Base-by-base conservation (phyloP, 352 stramenopile genomes). In the Phytophthora quininea region DNA sequence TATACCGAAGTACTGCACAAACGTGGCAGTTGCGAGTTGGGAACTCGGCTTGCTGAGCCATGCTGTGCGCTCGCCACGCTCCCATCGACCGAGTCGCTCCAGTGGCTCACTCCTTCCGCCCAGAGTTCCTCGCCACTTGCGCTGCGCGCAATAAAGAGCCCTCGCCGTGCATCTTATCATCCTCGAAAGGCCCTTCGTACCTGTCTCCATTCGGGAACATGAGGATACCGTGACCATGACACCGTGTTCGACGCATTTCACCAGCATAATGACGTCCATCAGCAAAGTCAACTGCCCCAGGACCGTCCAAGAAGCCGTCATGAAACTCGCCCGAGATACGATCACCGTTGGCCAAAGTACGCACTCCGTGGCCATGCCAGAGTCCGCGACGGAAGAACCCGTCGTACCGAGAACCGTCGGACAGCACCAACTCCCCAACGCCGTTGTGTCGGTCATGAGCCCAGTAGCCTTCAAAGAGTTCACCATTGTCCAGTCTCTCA, bases 101-200 rank as follows among this genome's bases (percentile, higher is more conserved):
- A 95, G 58, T 12, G 79, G 83, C 55, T 92, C 85, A 6, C 73
- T 77, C 4, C 56, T 71, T 1, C 58, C 62, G 24, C 62, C 46
- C 47, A 64, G 57, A 0, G 46, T 63, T n/a, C 50, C 29, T 76
- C 62, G 1, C 38, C 55, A 27, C 42, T 55, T 4, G 49, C 38
- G 7, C 50, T 35, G 7, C 81, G 77, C 3, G 78, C 83, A 33
- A 84, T 80, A 57, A 79, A 85, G 14, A 77, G 81, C 8, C 93
- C 38, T 96, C 84, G 2, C 95, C 95, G 51, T 98, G 84, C 63
- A 87, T 90, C 47, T 88, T 74, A 31, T 96, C 91, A 32, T 95
- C 53, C 57, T 87, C 74, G 62, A 96, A 98, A 37, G 92, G 74
- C 5, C 95, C 95, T 69, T 97, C 89, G 70, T 98, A 98, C 1